Percentiles rank a stretch among this genome's conserved stretches.
Conservation (phyloP, 805 yeast genomes). For the Candida succiphila region DNA sequence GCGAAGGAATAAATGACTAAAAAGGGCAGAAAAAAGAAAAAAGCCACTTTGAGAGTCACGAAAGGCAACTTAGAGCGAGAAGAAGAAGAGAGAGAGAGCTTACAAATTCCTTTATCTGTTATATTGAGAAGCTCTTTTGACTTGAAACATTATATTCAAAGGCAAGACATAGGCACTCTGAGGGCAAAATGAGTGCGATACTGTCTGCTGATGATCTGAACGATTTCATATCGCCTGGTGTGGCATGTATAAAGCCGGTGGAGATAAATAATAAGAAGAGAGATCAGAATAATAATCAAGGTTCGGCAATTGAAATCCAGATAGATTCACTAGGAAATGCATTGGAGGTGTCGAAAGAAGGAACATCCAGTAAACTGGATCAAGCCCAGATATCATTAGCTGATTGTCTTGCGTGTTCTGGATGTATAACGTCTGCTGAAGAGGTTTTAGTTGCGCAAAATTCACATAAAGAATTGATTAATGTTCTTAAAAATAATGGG, state of each 20-base stretch:
- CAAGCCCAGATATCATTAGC: conserved; percentile 84
- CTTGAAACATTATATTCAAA: too few species aligned
- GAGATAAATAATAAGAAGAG: conserved; percentile 27
- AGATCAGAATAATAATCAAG: conserved; percentile 4
- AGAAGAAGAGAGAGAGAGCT: too few species aligned
- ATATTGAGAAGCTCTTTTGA: too few species aligned
- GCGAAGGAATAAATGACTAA: too few species aligned
- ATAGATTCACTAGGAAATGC: conserved; percentile 51
- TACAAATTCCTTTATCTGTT: too few species aligned
- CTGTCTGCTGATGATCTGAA: conserved; percentile 85
- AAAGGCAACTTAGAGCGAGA: too few species aligned
- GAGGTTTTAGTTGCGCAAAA: conserved; percentile 87
- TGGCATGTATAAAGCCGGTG: conserved; percentile 89
- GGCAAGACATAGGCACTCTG: too few species aligned
- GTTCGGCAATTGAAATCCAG: conserved; percentile 30
- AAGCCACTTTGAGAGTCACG: too few species aligned
- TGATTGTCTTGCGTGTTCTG: conserved; percentile 94
- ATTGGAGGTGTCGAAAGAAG: conserved; percentile 57
- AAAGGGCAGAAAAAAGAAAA: too few species aligned
- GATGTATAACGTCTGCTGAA: conserved; percentile 97
- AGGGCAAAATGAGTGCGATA: conserved; percentile 75
- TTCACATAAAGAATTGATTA: conserved; percentile 69
- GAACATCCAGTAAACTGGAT: conserved; percentile 39
- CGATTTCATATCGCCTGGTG: conserved; percentile 90
- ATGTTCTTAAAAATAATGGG: conserved; percentile 32